These are phyloP conservation scores for Colletotrichum abscissum DNA, from an alignment of 2,329 filamentous ascomycete genomes.

Conservation along the genomic window DNA sequence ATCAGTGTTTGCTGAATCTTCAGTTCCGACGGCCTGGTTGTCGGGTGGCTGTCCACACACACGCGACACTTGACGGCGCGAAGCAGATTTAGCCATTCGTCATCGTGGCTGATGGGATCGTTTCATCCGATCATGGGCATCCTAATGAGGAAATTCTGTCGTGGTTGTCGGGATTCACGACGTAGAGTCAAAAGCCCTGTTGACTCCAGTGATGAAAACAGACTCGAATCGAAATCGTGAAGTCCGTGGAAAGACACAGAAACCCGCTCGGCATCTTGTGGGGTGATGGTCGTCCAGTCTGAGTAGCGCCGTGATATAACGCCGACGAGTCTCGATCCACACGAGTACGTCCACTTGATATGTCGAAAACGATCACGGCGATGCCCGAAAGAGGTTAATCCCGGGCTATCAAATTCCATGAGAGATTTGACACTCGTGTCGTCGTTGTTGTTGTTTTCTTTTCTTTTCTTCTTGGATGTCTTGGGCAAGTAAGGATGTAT, in stretches of 20 bases:
- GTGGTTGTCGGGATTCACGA: background rate
- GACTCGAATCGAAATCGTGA: background rate
- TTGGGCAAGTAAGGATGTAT: background rate
- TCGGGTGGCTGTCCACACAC: constrained; percentile 18
- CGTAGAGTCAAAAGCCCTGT: background rate
- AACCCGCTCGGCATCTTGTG: background rate
- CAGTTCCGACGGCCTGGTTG: constrained; percentile 9
- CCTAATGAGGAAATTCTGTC: background rate
- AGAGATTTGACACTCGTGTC: background rate
- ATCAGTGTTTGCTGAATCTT: background rate
- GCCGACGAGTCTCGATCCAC: background rate
- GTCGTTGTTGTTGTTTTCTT: background rate
- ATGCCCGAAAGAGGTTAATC: background rate
- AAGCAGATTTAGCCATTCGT: constrained; percentile 3
- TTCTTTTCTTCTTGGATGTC: too few species aligned
- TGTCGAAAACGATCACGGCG: background rate
- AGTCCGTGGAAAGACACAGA: background rate
- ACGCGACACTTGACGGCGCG: constrained; percentile 21
- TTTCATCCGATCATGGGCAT: constrained; percentile 12
- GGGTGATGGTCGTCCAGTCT: background rate
- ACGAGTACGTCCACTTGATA: background rate
- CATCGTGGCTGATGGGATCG: constrained; percentile 12
- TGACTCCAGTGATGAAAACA: background rate
- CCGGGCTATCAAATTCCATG: background rate
- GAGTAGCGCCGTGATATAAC: background rate